A percentile compares a stretch with the other conserved stretches of the same genome.
phyloP scores from a whole-genome alignment of 73 alveolate genomes.

The Paramecium sonneborni region DNA sequence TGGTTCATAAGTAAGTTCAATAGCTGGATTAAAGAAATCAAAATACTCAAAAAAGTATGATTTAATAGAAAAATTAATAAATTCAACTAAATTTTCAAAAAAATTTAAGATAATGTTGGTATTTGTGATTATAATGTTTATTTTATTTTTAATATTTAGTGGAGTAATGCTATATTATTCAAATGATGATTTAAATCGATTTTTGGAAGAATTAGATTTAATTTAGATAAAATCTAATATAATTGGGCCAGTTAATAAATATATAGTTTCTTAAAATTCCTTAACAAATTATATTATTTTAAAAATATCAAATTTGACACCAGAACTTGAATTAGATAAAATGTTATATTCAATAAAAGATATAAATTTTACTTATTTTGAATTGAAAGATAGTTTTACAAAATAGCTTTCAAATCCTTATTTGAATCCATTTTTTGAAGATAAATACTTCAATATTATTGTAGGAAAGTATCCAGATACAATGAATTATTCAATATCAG shows the following conservation, averaged over 20 bases:
- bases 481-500: background rate
- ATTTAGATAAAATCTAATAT: conserved; percentile 33
- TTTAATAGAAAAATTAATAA: background rate
- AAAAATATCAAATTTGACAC: background rate
- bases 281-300: background rate
- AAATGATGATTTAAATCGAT: background rate
- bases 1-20: conserved; percentile 55
- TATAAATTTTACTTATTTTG: background rate
- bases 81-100: conserved; percentile 13
- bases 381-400: conserved; percentile 1
- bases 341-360: background rate
- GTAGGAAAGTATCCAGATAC: background rate
- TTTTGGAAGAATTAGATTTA: conserved; percentile 29
- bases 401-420: conserved; percentile 16
- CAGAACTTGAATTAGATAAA: background rate
- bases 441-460: background rate
- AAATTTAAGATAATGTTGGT: background rate
- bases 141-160: background rate
- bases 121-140: background rate
- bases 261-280: background rate
- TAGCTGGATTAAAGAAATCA: conserved; percentile 26
- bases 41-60: conserved; percentile 35
- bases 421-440: conserved; percentile 14
- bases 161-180: background rate
- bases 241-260: conserved; percentile 43